These are phyloP conservation scores for Hippophae gyantsensis DNA, from an alignment of 306 rosid species.

Conservation along the genomic window DNA sequence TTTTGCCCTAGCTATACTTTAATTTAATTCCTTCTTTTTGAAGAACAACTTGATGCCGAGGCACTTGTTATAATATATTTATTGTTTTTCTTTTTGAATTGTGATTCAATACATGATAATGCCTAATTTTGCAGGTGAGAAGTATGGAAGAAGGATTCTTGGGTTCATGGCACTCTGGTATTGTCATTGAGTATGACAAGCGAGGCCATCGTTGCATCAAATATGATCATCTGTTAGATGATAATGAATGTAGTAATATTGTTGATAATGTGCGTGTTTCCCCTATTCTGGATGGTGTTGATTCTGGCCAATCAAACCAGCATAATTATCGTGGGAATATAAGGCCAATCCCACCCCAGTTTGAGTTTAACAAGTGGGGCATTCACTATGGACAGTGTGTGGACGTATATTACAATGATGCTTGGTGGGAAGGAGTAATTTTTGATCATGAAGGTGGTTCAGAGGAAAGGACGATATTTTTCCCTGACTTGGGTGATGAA, in stretches of 20 bases:
- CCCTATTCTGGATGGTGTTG: slow-evolving; percentile 33
- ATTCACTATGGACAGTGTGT: slow-evolving; percentile 67
- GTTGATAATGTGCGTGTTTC: slow-evolving; percentile 43
- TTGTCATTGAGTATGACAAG: slow-evolving; percentile 30
- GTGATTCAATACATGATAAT: neutral
- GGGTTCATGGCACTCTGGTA: slow-evolving; percentile 82
- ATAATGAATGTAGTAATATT: slow-evolving; percentile 21
- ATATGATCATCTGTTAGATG: slow-evolving; percentile 47
- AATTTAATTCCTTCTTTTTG: neutral
- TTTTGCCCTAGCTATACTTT: neutral
- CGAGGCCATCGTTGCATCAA: slow-evolving; percentile 35
- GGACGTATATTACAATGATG: slow-evolving; percentile 54
- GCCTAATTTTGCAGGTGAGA: slow-evolving; percentile 51
- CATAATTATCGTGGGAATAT: slow-evolving; percentile 29
- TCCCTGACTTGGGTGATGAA: slow-evolving; percentile 84
- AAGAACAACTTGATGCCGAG: neutral
- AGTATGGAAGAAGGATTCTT: slow-evolving; percentile 57
- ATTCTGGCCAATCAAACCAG: slow-evolving; percentile 3
- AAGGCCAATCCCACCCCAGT: slow-evolving; percentile 54
- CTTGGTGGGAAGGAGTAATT: slow-evolving; percentile 98
- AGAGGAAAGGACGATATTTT: slow-evolving; percentile 50
- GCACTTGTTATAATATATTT: neutral
- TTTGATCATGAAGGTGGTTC: slow-evolving; percentile 52
- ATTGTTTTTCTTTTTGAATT: neutral
- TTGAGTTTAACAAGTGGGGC: slow-evolving; percentile 16